Conservation (phyloP, 1,139 yeast genomes). For the Tardiomyces blankii region DNA sequence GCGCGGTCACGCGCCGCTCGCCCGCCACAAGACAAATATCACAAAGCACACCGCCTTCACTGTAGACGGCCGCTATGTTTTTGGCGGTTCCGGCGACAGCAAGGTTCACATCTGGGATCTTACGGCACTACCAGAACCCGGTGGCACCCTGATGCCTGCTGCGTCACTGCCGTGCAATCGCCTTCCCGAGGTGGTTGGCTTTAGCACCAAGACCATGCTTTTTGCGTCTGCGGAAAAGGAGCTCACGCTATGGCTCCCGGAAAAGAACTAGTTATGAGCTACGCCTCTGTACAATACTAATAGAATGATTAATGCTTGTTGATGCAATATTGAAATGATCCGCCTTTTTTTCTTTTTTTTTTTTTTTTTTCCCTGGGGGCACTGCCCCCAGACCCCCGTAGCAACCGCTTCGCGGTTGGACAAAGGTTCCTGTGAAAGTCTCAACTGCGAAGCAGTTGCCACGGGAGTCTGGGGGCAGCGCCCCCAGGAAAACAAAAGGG, state of each 20-base stretch:
- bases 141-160: background rate
- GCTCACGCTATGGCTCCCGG: constrained; percentile 25
- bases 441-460: too few species aligned
- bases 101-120: constrained; percentile 53
- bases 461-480: too few species aligned
- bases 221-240: constrained; percentile 74
- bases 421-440: too few species aligned
- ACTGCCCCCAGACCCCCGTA: too few species aligned
- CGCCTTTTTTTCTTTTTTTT: too few species aligned
- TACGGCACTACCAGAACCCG: constrained; percentile 15
- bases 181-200: constrained; percentile 52
- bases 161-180: constrained; percentile 18
- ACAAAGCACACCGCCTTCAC: constrained; percentile 35
- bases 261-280: constrained; percentile 1
- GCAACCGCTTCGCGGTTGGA: too few species aligned
- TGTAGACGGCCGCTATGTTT: constrained; percentile 69
- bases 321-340: too few species aligned
- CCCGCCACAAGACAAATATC: constrained; percentile 6
- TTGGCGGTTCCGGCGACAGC: constrained; percentile 50
- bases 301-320: background rate
- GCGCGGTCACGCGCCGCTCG: constrained; percentile 32
- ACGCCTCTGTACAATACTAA: background rate
- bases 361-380: too few species aligned
- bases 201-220: constrained; percentile 68
- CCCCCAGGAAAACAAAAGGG: too few species aligned